A percentile compares a stretch with the other conserved stretches of the same genome.
These are phyloP conservation scores for Carex scoparia DNA, from an alignment of 176 grass and related monocot genomes.

Conservation along the genomic window DNA sequence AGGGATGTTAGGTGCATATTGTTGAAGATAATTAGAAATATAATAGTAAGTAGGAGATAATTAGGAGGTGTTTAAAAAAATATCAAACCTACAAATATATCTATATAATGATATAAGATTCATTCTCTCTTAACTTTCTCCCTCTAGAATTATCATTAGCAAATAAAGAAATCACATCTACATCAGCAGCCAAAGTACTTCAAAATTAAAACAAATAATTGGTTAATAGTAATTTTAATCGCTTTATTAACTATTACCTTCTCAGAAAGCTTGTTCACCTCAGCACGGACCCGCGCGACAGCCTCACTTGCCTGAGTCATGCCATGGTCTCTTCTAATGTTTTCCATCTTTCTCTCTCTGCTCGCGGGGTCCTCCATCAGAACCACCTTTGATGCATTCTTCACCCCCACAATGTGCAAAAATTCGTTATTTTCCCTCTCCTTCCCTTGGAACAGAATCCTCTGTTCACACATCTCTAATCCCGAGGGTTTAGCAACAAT, in stretches of 20 bases:
- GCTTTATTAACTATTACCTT: constrained; percentile 44
- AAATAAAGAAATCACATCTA: background rate
- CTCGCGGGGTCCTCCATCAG: constrained; percentile 59
- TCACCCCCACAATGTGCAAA: constrained; percentile 59
- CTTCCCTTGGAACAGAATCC: constrained; percentile 71
- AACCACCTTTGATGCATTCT: constrained; percentile 77
- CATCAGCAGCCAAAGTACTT: background rate
- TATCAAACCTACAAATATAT: too few species aligned
- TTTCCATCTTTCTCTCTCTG: constrained; percentile 45
- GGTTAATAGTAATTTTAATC: background rate
- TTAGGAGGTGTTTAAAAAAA: too few species aligned
- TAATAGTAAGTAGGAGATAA: too few species aligned
- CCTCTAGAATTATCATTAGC: background rate
- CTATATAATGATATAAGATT: too few species aligned
- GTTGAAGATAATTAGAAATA: too few species aligned
- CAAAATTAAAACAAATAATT: background rate
- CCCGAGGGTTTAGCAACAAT: constrained; percentile 48
- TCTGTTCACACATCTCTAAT: constrained; percentile 63
- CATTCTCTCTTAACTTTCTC: too few species aligned
- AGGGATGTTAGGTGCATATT: too few species aligned
- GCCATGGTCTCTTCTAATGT: constrained; percentile 47
- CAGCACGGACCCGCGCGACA: constrained; percentile 49
- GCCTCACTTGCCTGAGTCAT: constrained; percentile 62
- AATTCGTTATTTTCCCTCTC: constrained; percentile 69
- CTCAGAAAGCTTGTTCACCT: constrained; percentile 64